A percentile compares a stretch with the other conserved stretches of the same genome.
phyloP scores from a whole-genome alignment of 148 eudicot genomes.

The Pouteria glomerata region DNA sequence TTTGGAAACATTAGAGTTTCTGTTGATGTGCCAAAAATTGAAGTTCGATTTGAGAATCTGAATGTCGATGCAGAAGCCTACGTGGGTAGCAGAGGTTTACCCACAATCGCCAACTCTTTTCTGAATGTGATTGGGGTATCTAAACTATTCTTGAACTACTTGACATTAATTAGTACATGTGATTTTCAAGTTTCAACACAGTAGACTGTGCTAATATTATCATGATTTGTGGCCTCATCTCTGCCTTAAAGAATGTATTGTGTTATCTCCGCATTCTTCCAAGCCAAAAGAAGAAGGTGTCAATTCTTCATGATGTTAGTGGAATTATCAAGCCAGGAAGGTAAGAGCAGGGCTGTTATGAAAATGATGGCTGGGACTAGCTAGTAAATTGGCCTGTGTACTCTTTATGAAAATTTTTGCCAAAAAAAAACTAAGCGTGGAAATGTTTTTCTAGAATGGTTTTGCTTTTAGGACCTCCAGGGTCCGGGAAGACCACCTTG shows the following conservation, averaged over 20 bases:
- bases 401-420: neutral
- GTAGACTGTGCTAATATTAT: neutral
- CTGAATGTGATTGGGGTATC: constrained; percentile 33
- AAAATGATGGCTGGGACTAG: neutral
- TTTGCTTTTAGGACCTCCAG: constrained; percentile 42
- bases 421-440: too few species aligned
- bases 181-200: neutral
- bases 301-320: constrained; percentile 43
- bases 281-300: constrained; percentile 28
- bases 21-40: constrained; percentile 51
- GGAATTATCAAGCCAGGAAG: constrained; percentile 56
- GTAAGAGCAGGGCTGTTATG: constrained; percentile 9
- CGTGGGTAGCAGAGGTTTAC: constrained; percentile 50
- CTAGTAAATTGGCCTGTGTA: neutral
- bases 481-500: constrained; percentile 46
- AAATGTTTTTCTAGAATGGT: constrained; percentile 53
- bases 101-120: constrained; percentile 40
- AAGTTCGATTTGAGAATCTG: constrained; percentile 53
- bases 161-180: neutral
- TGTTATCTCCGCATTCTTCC: constrained; percentile 30
- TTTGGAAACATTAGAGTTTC: constrained; percentile 37
- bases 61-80: constrained; percentile 44
- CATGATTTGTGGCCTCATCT: neutral
- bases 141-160: neutral
- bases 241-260: constrained; percentile 18